Conservation (phyloP, 441 rosid species). For the Pelargonium myrrhifolium region DNA sequence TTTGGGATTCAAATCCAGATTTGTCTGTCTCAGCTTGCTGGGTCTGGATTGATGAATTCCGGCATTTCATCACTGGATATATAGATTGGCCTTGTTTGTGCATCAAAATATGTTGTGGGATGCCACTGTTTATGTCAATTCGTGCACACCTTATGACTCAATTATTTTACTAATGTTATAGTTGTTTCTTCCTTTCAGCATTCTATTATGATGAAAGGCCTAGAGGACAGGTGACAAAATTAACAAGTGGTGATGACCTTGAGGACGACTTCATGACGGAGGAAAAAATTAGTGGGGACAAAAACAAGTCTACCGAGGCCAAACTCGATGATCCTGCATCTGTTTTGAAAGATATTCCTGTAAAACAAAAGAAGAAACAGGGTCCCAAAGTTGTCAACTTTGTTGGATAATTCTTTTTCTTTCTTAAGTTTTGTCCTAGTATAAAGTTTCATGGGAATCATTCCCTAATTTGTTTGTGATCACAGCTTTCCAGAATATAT, state of each 20-base stretch:
- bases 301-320: slow-evolving; percentile 22
- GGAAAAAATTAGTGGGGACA: slow-evolving; percentile 24
- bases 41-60: no score
- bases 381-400: slow-evolving; percentile 69
- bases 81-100: no score
- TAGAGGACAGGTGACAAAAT: slow-evolving; percentile 51
- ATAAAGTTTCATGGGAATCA: not conserved
- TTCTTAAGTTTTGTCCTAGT: not conserved
- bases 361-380: slow-evolving; percentile 43
- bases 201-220: slow-evolving; percentile 32
- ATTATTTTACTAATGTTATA: slow-evolving; percentile 7
- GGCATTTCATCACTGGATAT: no score
- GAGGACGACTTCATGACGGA: slow-evolving; percentile 64
- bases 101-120: no score
- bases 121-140: no score
- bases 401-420: slow-evolving; percentile 29
- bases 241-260: slow-evolving; percentile 72
- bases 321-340: slow-evolving; percentile 15
- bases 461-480: not conserved
- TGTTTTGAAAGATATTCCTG: slow-evolving; percentile 23
- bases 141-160: not conserved
- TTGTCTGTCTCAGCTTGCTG: no score
- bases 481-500: not conserved
- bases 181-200: slow-evolving; percentile 28
- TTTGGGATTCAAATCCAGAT: no score